Conservation (phyloP, 805 yeast species). For the Saccharomycopsis synnaedendra region DNA sequence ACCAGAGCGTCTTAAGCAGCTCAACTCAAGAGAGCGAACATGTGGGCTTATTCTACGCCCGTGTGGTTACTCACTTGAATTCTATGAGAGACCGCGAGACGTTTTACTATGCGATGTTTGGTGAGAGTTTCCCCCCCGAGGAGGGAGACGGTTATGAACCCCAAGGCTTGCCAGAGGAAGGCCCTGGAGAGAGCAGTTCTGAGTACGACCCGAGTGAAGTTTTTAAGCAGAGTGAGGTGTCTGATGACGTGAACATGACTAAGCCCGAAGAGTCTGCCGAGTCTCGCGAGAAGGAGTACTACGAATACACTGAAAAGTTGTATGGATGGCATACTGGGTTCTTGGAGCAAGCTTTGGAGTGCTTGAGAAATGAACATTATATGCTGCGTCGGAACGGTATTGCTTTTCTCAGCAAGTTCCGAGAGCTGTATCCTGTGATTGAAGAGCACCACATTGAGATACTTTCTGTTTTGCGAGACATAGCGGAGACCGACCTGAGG, state of each 20-base stretch:
- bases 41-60: conserved; percentile 61
- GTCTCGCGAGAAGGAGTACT: conserved; percentile 2
- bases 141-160: background rate
- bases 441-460: conserved; percentile 53
- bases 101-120: conserved; percentile 16
- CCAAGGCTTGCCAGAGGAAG: conserved; percentile 6
- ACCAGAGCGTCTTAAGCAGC: conserved; percentile 51
- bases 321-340: conserved; percentile 45
- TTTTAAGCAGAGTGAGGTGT: background rate
- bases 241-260: background rate
- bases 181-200: background rate
- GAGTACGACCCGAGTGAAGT: background rate
- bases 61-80: conserved; percentile 37
- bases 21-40: conserved; percentile 79
- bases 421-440: conserved; percentile 54
- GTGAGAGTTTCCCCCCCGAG: background rate
- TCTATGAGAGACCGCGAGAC: conserved; percentile 26
- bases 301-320: conserved; percentile 19
- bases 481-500: conserved; percentile 45
- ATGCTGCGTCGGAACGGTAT: conserved; percentile 75
- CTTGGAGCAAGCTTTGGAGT: conserved; percentile 29
- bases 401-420: conserved; percentile 56
- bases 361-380: conserved; percentile 45
- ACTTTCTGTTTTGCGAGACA: conserved; percentile 32
- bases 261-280: conserved; percentile 19